phyloP scores from a whole-genome alignment of 345 rosid genomes.

The Syzygium jambos region DNA sequence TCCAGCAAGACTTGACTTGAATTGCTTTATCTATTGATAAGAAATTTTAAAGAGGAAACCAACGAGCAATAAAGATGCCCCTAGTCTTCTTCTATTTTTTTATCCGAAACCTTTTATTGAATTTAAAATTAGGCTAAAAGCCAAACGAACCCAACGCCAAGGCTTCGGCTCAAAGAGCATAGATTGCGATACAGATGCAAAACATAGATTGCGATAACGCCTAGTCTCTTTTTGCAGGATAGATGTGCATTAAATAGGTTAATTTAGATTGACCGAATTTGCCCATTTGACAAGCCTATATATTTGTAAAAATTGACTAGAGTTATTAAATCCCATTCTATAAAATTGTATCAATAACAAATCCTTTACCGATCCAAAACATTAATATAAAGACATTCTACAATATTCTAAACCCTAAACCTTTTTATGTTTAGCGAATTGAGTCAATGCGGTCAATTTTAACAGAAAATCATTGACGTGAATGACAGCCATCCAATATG shows the following conservation, averaged over 20 bases:
- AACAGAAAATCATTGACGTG: not conserved
- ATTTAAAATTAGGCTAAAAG: not conserved
- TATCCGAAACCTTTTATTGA: not conserved
- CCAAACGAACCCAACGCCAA: not conserved
- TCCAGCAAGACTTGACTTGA: not conserved
- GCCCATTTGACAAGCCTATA: not conserved
- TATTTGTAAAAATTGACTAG: not conserved
- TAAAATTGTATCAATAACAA: not conserved
- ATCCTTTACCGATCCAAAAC: not conserved
- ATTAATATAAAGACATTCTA: not conserved
- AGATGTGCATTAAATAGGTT: not conserved
- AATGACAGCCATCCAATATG: not conserved
- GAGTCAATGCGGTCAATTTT: not conserved
- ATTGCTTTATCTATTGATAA: not conserved
- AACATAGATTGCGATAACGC: not conserved
- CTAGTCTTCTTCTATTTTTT: not conserved
- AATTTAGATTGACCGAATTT: not conserved
- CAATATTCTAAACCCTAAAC: not conserved
- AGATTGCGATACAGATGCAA: not conserved
- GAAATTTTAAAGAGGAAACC: not conserved
- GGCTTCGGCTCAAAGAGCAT: not conserved
- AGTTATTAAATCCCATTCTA: not conserved
- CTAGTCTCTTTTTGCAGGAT: not conserved
- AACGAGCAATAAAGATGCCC: not conserved
- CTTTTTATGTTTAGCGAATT: not conserved